Evolutionary conservation across 345 rosid species (phyloP).

Genomic region (Noccaea bulbosa): DNA sequence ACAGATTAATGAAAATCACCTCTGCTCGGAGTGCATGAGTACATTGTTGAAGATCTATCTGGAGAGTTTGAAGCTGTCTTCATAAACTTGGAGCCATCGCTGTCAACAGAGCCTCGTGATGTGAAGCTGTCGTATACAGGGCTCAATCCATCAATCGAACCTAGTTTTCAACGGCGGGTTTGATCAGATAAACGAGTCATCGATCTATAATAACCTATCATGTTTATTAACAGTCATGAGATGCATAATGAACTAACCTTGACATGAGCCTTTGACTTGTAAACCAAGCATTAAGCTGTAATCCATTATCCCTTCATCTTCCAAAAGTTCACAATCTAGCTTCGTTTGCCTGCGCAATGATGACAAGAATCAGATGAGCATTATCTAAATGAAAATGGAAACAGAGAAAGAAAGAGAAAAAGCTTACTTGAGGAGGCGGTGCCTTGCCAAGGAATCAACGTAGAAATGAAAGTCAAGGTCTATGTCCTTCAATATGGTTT

Average conservation of each 20-base stretch:
- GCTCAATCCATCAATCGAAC: conserved; percentile 35
- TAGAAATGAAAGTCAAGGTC: conserved; percentile 62
- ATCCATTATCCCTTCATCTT: conserved; percentile 59
- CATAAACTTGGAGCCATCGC: conserved; percentile 35
- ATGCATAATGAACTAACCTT: conserved; percentile 43
- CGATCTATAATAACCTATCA: not conserved
- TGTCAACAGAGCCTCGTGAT: conserved; percentile 43
- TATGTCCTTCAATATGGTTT: conserved; percentile 50
- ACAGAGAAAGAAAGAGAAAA: conserved; percentile 7
- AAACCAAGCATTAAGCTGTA: conserved; percentile 61
- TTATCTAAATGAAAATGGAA: conserved; percentile 13
- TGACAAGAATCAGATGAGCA: not conserved
- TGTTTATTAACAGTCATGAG: no score
- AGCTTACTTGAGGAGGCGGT: conserved; percentile 52
- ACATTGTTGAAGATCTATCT: conserved; percentile 44
- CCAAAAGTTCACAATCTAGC: conserved; percentile 62
- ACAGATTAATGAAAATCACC: conserved; percentile 12
- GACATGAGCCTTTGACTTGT: conserved; percentile 46
- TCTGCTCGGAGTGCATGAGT: conserved; percentile 46
- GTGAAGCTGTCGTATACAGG: conserved; percentile 36
- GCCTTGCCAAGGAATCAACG: conserved; percentile 49
- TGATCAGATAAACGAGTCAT: conserved; percentile 22
- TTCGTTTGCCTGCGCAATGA: conserved; percentile 54
- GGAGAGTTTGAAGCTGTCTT: conserved; percentile 41
- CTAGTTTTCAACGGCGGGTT: conserved; percentile 25